Evolutionary conservation across 495 filamentous ascomycete species (phyloP).

Genomic region (Amorphotheca resinae): DNA sequence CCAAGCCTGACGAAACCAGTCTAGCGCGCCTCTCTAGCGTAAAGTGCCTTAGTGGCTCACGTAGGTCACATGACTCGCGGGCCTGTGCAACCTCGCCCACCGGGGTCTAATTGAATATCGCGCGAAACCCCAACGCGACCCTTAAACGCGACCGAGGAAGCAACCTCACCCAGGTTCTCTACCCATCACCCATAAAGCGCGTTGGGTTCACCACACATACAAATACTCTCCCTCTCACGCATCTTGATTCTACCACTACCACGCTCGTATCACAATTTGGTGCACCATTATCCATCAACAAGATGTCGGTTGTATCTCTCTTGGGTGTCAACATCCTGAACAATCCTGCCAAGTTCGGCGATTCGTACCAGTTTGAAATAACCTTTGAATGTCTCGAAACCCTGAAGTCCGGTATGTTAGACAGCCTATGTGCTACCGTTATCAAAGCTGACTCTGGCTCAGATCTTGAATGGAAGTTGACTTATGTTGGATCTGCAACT

Average conservation of each 20-base stretch:
- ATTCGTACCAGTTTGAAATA: slow-evolving; percentile 91
- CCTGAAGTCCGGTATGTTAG: slow-evolving; percentile 66
- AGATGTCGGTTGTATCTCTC: slow-evolving; percentile 93
- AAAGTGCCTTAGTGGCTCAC: too few species aligned
- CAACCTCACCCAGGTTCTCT: background rate
- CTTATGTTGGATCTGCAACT: slow-evolving; percentile 94
- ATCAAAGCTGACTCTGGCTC: background rate
- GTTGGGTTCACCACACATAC: background rate
- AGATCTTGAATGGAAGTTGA: slow-evolving; percentile 99
- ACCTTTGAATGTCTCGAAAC: slow-evolving; percentile 95
- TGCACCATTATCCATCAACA: slow-evolving; percentile 22
- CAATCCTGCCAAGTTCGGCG: slow-evolving; percentile 85
- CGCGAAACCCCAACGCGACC: background rate
- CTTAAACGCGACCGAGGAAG: background rate
- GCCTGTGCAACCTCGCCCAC: background rate
- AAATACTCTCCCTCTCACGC: too few species aligned
- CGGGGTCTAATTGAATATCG: background rate
- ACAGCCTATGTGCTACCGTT: background rate
- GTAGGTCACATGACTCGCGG: background rate
- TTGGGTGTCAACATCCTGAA: slow-evolving; percentile 90
- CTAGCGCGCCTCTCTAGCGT: too few species aligned
- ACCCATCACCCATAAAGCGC: background rate
- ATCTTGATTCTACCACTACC: too few species aligned
- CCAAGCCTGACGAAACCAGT: too few species aligned
- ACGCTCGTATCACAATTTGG: background rate